phyloP scores from a whole-genome alignment of 2,329 filamentous ascomycete genomes.

The Ceratocystis cubensis region DNA sequence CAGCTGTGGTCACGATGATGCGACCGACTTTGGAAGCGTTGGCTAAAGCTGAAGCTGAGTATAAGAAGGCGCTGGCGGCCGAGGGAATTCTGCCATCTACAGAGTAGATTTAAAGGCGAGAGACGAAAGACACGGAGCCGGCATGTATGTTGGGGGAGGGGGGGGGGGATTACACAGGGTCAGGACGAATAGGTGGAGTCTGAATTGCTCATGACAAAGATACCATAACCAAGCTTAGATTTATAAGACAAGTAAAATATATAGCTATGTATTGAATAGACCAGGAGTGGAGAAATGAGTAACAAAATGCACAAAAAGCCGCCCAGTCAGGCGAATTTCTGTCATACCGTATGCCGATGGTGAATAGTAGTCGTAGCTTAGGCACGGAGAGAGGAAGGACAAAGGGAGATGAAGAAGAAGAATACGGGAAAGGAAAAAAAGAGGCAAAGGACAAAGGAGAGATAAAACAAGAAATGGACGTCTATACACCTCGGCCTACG shows the following conservation, averaged over 20 bases:
- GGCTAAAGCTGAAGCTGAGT: constrained; percentile 56
- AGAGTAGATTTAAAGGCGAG: constrained; percentile 27
- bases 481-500: not conserved
- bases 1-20: constrained; percentile 64
- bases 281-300: too few relatives aligned
- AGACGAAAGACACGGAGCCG: not conserved
- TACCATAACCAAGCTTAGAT: not conserved
- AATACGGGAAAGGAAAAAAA: not conserved
- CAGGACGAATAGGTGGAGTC: too few relatives aligned
- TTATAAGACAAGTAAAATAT: too few relatives aligned
- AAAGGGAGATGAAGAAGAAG: too few relatives aligned
- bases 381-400: too few relatives aligned
- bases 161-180: too few relatives aligned
- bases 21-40: constrained; percentile 61
- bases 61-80: constrained; percentile 57
- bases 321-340: too few relatives aligned
- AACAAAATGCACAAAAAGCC: too few relatives aligned
- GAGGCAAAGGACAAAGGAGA: not conserved
- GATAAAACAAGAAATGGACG: not conserved
- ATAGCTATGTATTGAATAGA: too few relatives aligned
- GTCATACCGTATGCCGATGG: too few relatives aligned
- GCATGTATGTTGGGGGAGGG: too few relatives aligned
- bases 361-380: too few relatives aligned
- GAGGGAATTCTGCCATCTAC: constrained; percentile 41
- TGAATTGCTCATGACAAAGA: not conserved